Evolutionary conservation across 2,329 filamentous ascomycete genomes (phyloP).

Genomic region (Thelonectria rubi): DNA sequence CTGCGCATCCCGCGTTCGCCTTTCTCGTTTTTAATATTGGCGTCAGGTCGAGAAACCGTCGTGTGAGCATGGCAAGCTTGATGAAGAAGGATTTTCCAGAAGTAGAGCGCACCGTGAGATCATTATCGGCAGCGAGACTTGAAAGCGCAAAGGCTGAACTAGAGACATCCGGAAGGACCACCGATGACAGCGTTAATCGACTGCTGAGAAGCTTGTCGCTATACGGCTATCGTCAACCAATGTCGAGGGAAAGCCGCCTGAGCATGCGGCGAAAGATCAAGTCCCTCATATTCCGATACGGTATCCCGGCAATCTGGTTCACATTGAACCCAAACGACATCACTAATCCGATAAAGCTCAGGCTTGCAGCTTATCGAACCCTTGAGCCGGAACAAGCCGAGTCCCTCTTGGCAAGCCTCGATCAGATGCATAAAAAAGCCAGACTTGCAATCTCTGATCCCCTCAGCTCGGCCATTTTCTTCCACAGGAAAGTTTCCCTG

Average conservation of each 20-base stretch:
- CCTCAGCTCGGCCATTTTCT: conserved; percentile 22
- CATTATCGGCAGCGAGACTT: not conserved
- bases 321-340: conserved; percentile 26
- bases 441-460: conserved; percentile 7
- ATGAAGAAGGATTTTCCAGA: not conserved
- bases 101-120: not conserved
- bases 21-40: conserved; percentile 14
- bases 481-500: conserved; percentile 10
- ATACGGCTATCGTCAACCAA: not conserved
- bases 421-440: not conserved
- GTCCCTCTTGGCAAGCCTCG: too few species aligned
- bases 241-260: conserved; percentile 13
- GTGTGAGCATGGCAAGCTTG: conserved; percentile 8
- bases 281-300: conserved; percentile 14
- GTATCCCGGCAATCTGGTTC: conserved; percentile 23
- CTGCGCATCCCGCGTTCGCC: conserved; percentile 1
- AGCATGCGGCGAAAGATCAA: conserved; percentile 21
- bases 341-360: conserved; percentile 22
- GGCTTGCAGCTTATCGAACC: too few species aligned
- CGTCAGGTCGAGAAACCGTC: conserved; percentile 10
- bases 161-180: too few species aligned
- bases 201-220: too few species aligned
- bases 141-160: too few species aligned
- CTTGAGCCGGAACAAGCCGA: too few species aligned
- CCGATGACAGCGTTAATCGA: too few species aligned